Conservation (phyloP, 2,329 filamentous ascomycete genomes). For the Hypoxylon sp. region DNA sequence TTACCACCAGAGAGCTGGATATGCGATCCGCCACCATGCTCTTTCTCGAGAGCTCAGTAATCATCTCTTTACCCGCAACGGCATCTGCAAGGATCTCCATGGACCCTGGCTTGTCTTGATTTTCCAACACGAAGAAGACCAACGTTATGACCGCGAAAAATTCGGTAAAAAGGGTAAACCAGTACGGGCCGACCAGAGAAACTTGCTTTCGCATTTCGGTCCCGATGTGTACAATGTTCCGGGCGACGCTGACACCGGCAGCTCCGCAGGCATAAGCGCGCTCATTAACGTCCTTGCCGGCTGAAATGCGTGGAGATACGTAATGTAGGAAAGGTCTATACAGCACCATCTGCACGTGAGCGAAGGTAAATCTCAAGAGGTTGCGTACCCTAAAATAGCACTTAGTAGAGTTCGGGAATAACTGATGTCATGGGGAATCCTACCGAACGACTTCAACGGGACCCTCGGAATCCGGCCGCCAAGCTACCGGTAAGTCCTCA, state of each 20-base stretch:
- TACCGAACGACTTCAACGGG: conserved; percentile 82
- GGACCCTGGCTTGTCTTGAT: conserved; percentile 80
- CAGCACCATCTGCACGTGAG: conserved; percentile 85
- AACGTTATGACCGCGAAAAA: conserved; percentile 86
- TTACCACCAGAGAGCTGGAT: conserved; percentile 81
- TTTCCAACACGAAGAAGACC: conserved; percentile 85
- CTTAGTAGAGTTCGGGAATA: conserved; percentile 40
- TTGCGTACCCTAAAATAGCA: conserved; percentile 72
- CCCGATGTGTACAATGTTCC: conserved; percentile 85
- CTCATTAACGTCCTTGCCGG: conserved; percentile 75
- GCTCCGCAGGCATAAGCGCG: conserved; percentile 82
- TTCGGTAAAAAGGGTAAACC: conserved; percentile 88
- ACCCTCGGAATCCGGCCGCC: conserved; percentile 85
- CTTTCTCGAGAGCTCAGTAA: conserved; percentile 82
- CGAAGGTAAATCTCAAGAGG: conserved; percentile 82
- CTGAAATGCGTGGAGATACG: conserved; percentile 75
- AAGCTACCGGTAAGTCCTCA: conserved; percentile 77
- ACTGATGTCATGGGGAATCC: conserved; percentile 49
- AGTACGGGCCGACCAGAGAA: conserved; percentile 84
- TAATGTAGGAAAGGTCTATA: conserved; percentile 90
- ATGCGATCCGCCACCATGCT: conserved; percentile 93
- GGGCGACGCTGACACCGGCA: conserved; percentile 73
- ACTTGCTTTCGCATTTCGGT: conserved; percentile 82
- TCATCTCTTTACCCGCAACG: conserved; percentile 84
- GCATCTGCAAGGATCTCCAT: conserved; percentile 89